phyloP scores from a whole-genome alignment of 108 stramenopile genomes.

The Skeletonema potamos region DNA sequence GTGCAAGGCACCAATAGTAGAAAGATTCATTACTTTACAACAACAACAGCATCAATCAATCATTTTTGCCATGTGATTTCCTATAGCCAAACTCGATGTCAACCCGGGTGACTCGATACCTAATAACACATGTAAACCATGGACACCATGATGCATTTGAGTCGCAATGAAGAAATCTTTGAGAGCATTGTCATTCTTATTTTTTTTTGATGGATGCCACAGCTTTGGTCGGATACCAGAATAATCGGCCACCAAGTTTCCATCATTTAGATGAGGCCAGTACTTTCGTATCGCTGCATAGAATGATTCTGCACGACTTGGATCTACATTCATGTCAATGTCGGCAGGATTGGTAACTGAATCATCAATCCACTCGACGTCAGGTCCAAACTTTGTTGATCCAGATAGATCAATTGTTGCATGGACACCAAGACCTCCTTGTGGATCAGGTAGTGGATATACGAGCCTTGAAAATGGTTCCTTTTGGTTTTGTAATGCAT shows the following conservation, averaged over 20 bases:
- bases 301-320: conserved; percentile 52
- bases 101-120: conserved; percentile 90
- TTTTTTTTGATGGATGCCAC: conserved; percentile 47
- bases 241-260: conserved; percentile 67
- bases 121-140: conserved; percentile 62
- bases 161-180: conserved; percentile 71
- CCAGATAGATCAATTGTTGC: conserved; percentile 77
- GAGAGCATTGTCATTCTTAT: conserved; percentile 3
- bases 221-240: conserved; percentile 85
- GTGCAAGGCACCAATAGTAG: neutral
- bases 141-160: conserved; percentile 57
- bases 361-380: conserved; percentile 79
- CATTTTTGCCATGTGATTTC: conserved; percentile 50
- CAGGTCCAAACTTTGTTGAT: conserved; percentile 77
- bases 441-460: conserved; percentile 80
- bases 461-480: conserved; percentile 73
- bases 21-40: neutral
- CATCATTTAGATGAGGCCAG: conserved; percentile 68
- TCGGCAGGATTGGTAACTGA: conserved; percentile 35
- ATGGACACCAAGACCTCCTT: conserved; percentile 83
- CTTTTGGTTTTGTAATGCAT: conserved; percentile 55
- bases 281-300: conserved; percentile 71
- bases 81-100: conserved; percentile 79
- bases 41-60: conserved; percentile 1
- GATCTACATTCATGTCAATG: conserved; percentile 63